Base-by-base conservation (phyloP, 2,329 filamentous ascomycete genomes). In the Byssochlamys sp. region DNA sequence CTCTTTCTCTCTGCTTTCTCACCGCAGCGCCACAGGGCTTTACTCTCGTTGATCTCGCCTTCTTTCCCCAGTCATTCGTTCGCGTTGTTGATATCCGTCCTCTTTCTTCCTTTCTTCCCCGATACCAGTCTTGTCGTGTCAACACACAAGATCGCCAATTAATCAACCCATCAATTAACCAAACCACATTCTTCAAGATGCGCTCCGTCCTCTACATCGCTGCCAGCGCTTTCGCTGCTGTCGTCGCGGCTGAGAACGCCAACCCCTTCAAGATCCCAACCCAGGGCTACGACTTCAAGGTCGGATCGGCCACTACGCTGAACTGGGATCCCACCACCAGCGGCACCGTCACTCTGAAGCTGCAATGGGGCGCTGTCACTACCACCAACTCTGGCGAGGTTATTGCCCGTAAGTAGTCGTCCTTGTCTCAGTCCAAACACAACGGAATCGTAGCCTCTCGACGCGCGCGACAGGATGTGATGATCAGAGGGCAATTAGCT, bases 271-370 rank as follows among this genome's bases (percentile, higher is more conserved):
- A 72, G 57, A 69, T 76, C 59, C 77, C 78, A 19, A 45, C 52
- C 2, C 66, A 63, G 14, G 76, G 77, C 51, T 76, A 78, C 59
- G 58, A 66, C 27, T 77, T 80, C 64, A 73, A 68, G 12, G 77
- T 78, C 49, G 80, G 80, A 55, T 56, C 76, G 65, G 61, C 76
- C 10, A 70, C 77, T 24, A 75, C 73, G 10, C 66, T 84, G 53
- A 71, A 64, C 54, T 84, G 81, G 81, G 61, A 67, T 4, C 76
- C 79, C 5, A 79, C 75, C 52, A 81, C 78, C 57, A 55, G 63
- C 25, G 78, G 78, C 58, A 79, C 80, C 14, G 75, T 84, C 31
- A 78, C 78, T 48, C 75, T 84, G 64, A 77, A 76, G 49, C 70
- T 84, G 58, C 73, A 80, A 60, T 74, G 78, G 61, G 74, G 69